Evolutionary conservation across 345 rosid genomes (phyloP).

Genomic region (Bruguiera sexangula): DNA sequence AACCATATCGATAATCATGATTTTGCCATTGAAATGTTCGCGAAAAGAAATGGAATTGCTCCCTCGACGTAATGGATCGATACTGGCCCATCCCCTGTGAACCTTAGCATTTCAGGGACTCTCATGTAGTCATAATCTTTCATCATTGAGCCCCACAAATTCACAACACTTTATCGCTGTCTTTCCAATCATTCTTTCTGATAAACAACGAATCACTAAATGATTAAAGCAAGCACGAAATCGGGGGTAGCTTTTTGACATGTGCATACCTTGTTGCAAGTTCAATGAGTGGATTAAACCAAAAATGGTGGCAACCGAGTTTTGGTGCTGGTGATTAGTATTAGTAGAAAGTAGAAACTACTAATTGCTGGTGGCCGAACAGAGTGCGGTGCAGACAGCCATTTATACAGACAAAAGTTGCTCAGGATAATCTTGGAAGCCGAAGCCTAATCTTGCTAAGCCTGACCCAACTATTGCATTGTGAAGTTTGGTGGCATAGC

Average conservation of each 20-base stretch:
- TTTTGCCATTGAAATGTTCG: constrained; percentile 8
- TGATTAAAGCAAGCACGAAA: constrained; percentile 19
- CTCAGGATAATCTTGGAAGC: too few relatives aligned
- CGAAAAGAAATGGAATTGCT: neutral
- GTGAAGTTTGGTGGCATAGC: too few relatives aligned
- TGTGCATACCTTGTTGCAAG: constrained; percentile 3
- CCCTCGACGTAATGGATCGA: neutral
- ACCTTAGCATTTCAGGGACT: constrained; percentile 12
- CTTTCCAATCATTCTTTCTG: neutral
- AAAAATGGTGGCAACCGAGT: too few relatives aligned
- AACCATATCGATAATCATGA: constrained; percentile 3
- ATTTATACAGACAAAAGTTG: neutral
- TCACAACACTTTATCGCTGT: neutral
- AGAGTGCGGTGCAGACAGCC: neutral
- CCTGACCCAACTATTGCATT: too few relatives aligned
- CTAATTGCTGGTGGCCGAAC: neutral
- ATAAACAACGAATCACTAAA: constrained; percentile 11
- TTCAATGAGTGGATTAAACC: constrained; percentile 9
- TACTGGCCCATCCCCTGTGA: constrained; percentile 10
- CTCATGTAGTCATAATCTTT: constrained; percentile 16
- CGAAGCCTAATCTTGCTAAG: too few relatives aligned
- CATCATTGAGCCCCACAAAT: constrained; percentile 16
- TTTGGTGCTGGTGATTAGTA: too few relatives aligned
- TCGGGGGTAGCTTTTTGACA: constrained; percentile 23
- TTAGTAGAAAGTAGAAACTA: neutral